Evolutionary conservation across 1,284 basidiomycete genomes (phyloP), one percentile per base, ranked within the genome.

Genomic region (Ustilago sp.): DNA sequence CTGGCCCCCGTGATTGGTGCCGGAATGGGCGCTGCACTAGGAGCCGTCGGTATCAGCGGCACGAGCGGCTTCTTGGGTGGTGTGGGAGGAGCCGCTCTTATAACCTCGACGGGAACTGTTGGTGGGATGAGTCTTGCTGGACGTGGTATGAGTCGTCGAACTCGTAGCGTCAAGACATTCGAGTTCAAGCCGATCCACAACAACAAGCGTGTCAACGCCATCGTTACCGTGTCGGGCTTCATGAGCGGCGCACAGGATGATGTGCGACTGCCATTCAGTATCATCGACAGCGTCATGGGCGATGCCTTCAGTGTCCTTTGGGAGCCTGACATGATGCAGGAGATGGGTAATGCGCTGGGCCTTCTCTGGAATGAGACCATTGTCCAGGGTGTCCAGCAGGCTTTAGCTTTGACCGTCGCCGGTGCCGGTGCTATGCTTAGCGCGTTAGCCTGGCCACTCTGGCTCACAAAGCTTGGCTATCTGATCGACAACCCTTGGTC

Each of bases 321-420:
- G 84, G 84, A 86, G 64, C 84, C 84, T 1, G 83, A 86, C 53
- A 86, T 86, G 84, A 86, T 86, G 84, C 79, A 80, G 47, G 84
- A 86, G 54, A 86, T 86, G 84, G 84, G 84, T 31, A 82, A 86
- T 41, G 83, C 84, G 41, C 81, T 86, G 51, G 80, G 81, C 32
- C 77, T 86, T 8, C 77, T 86, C 2, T 86, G 83, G 83, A 85
- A 80, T 78, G 84, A 86, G 66, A 86, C 84, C 55, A 69, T 86
- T n/a, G 79, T 84, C 2, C 80, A 82, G 64, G 84, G 83, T 56
- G 81, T 85, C 4, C 84, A 86, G 71, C 83, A 85, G 61, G 81
- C 85, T 4, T 67, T 86, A 17, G 81, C 82, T 0, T 68, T 83
- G 45, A 86, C 84, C 2, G 80, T 86, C 17, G 83, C 83, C 2